phyloP scores from a whole-genome alignment of 192 early-diverging fungal genomes.

The Chytriomyces confervae region DNA sequence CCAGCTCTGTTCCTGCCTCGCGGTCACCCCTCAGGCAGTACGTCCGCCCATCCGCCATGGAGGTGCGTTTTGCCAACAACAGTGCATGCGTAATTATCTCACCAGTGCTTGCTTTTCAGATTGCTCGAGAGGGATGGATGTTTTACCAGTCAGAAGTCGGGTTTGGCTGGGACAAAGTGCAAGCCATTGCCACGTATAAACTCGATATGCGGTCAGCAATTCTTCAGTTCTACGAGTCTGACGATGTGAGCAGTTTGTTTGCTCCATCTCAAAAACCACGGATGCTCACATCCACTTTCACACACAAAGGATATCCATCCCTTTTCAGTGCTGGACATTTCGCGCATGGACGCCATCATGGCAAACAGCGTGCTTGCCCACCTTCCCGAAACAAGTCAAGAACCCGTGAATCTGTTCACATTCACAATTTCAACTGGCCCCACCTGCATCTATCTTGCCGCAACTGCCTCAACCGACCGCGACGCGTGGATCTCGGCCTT shows the following conservation, averaged over 20 bases:
- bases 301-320: slow-evolving; percentile 25
- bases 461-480: not conserved
- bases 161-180: slow-evolving; percentile 19
- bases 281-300: not conserved
- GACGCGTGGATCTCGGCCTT: slow-evolving; percentile 28
- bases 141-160: slow-evolving; percentile 2
- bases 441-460: not conserved
- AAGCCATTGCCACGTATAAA: slow-evolving; percentile 29
- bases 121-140: slow-evolving; percentile 38
- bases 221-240: slow-evolving; percentile 31
- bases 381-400: not conserved
- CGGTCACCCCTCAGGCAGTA: slow-evolving; percentile 2
- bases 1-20: no score
- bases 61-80: slow-evolving; percentile 11
- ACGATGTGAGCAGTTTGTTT: not conserved
- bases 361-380: not conserved
- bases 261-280: not conserved
- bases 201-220: slow-evolving; percentile 12
- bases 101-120: slow-evolving; percentile 7
- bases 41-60: slow-evolving; percentile 33
- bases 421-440: not conserved
- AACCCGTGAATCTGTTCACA: slow-evolving; percentile 7
- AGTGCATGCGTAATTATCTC: no score
- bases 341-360: not conserved
- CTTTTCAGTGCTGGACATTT: slow-evolving; percentile 26